Percentiles rank a stretch among this genome's conserved stretches.
phyloP scores from a whole-genome alignment of 179 eudicot species.

The Spergularia azorica region DNA sequence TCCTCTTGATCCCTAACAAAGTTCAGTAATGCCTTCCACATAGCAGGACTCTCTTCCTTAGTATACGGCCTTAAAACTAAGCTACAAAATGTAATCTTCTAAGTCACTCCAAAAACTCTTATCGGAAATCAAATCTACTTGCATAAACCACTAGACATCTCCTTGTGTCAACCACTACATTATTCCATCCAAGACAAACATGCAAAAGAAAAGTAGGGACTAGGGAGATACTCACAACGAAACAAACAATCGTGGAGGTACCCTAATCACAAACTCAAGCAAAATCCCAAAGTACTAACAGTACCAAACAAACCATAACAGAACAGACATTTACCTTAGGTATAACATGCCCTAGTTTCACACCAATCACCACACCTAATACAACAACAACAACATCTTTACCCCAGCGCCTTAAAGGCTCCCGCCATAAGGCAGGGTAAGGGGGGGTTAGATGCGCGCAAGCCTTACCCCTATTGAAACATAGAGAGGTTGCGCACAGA shows the following conservation, averaged over 20 bases:
- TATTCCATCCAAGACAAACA: background rate
- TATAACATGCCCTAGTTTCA: too few relatives aligned
- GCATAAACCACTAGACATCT: background rate
- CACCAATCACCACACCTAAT: too few relatives aligned
- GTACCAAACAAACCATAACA: background rate
- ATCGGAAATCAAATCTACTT: background rate
- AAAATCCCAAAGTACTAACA: background rate
- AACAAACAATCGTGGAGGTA: background rate
- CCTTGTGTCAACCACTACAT: background rate
- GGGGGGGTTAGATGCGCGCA: too few relatives aligned
- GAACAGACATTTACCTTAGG: background rate
- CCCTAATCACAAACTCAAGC: background rate
- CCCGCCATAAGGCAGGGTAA: too few relatives aligned
- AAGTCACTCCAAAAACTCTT: too few relatives aligned
- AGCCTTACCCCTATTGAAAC: too few relatives aligned
- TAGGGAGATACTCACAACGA: background rate
- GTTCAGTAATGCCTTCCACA: background rate
- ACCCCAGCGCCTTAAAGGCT: too few relatives aligned
- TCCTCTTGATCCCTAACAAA: background rate
- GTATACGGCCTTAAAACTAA: background rate
- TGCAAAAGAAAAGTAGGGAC: background rate
- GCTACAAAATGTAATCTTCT: too few relatives aligned
- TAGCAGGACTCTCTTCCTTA: background rate
- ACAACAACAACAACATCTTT: too few relatives aligned
- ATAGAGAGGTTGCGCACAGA: too few relatives aligned